Base-by-base conservation (phyloP, 1,139 yeast genomes). In the Candida mesenterica region DNA sequence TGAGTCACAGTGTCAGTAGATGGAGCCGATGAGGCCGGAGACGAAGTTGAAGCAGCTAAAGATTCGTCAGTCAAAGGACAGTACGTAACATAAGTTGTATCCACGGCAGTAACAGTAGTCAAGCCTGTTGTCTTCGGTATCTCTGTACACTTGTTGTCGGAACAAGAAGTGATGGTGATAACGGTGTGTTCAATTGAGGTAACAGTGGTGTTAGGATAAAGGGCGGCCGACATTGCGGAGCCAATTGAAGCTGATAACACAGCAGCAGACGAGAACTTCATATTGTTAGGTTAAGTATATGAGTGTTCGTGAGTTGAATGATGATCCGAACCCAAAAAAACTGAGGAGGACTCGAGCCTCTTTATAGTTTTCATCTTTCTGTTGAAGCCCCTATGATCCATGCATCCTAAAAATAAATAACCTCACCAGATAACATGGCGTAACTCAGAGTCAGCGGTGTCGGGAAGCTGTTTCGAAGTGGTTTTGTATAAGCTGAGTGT, bases 81-180 rank as follows among this genome's bases (percentile, higher is more conserved):
- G 52, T 55, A 60, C 30, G 68, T 61, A 39, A 62, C 55, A 53
- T 57, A 59, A 30, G 50, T 39, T 31, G 66, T 62, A 32, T 48
- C 38, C 38, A 47, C 42, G 35, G 49, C 50, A 33, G 68, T 64
- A 40, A 60, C 57, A 31, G 64, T 55, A 38, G 70, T 61, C 26
- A 65, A 43, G 47, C 70, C 71, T 28, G 73, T 65, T 39, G 72
- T 62, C 36, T 48, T 53, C 9, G 64, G 55, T 18, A 45, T 44
- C 26, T 50, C 49, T 24, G 52, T 32, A 49, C 48, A 48, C 49
- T 39, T 42, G 46, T 51, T 42, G 28, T 37, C 52, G 22, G 53
- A 43, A 52, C 68, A 62, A 40, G 67, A 59, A 41, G 67, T 61
- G 49, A 61, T 49, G 48, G 68, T 59, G 36, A 58, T 55, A 40